Conservation (phyloP, 2,329 filamentous ascomycete species). For the Coniochaeta sp. region DNA sequence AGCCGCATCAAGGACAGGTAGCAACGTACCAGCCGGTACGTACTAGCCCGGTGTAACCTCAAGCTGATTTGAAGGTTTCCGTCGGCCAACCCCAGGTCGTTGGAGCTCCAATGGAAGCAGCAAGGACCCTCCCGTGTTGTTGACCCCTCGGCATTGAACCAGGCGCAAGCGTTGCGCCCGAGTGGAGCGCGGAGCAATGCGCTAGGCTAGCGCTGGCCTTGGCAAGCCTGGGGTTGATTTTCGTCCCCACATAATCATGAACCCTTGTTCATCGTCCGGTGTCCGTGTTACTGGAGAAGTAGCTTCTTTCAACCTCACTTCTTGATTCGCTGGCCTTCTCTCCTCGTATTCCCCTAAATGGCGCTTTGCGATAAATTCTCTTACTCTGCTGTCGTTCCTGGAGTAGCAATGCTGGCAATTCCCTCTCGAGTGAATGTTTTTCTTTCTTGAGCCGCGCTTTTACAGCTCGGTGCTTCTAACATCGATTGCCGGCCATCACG, state of each 20-base stretch:
- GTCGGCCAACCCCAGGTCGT: too few species aligned
- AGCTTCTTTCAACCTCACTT: slow-evolving; percentile 7
- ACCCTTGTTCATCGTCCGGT: not conserved
- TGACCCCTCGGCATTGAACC: too few species aligned
- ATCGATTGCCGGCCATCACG: too few species aligned
- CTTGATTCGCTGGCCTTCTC: not conserved
- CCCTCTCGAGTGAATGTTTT: not conserved
- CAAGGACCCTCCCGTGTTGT: too few species aligned
- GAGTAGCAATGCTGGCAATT: not conserved
- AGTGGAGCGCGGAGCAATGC: too few species aligned
- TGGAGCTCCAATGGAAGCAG: too few species aligned
- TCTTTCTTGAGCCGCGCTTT: not conserved
- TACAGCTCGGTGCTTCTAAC: not conserved
- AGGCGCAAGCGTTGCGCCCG: not conserved
- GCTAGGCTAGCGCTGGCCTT: not conserved
- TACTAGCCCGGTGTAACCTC: too few species aligned
- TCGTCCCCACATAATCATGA: not conserved
- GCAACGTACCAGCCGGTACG: too few species aligned
- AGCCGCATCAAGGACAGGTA: too few species aligned
- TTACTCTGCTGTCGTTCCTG: not conserved
- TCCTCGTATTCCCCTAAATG: not conserved
- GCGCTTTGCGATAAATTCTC: too few species aligned
- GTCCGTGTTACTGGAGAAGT: too few species aligned
- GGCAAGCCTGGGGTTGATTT: not conserved
- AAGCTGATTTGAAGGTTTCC: too few species aligned